Evolutionary conservation across 257 asterid species (phyloP).

Genomic region (Scutellaria minor): DNA sequence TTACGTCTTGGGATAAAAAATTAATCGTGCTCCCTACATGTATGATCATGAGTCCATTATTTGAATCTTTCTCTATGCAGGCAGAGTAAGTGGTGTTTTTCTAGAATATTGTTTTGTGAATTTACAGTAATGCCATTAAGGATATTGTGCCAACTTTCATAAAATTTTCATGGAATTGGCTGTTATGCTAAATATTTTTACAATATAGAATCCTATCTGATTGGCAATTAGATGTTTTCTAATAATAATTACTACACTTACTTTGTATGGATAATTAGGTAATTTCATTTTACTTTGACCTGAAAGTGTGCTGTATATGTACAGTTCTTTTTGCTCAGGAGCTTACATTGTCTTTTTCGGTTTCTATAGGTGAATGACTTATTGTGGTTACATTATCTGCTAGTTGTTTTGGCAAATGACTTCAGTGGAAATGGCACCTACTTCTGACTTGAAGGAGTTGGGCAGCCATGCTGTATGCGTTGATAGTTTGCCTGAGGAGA

Average conservation of each 20-base stretch:
- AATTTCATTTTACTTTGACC: background rate
- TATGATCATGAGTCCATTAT: slow-evolving; percentile 10
- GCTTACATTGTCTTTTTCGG: slow-evolving; percentile 15
- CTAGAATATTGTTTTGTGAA: slow-evolving; percentile 12
- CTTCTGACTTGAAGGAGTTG: slow-evolving; percentile 65
- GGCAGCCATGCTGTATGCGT: slow-evolving; percentile 58
- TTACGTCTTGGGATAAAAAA: background rate
- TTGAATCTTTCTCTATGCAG: background rate
- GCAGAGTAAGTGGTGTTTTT: slow-evolving; percentile 24
- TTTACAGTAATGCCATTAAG: slow-evolving; percentile 6
- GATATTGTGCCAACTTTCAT: background rate
- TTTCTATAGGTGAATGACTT: slow-evolving; percentile 62
- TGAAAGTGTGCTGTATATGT: slow-evolving; percentile 17
- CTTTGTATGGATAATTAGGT: slow-evolving; percentile 17
- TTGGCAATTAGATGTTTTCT: slow-evolving; percentile 18
- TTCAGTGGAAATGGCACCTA: slow-evolving; percentile 66
- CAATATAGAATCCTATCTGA: background rate
- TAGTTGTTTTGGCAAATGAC: slow-evolving; percentile 61
- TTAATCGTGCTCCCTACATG: slow-evolving; percentile 1
- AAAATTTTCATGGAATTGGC: slow-evolving; percentile 24
- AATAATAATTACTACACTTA: slow-evolving; percentile 29
- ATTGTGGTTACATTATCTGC: slow-evolving; percentile 46
- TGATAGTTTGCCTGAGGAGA: slow-evolving; percentile 75
- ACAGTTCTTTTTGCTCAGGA: slow-evolving; percentile 17
- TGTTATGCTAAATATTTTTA: slow-evolving; percentile 15